Base-by-base conservation (phyloP, 2,329 filamentous ascomycete genomes). In the Zarea fungicola region DNA sequence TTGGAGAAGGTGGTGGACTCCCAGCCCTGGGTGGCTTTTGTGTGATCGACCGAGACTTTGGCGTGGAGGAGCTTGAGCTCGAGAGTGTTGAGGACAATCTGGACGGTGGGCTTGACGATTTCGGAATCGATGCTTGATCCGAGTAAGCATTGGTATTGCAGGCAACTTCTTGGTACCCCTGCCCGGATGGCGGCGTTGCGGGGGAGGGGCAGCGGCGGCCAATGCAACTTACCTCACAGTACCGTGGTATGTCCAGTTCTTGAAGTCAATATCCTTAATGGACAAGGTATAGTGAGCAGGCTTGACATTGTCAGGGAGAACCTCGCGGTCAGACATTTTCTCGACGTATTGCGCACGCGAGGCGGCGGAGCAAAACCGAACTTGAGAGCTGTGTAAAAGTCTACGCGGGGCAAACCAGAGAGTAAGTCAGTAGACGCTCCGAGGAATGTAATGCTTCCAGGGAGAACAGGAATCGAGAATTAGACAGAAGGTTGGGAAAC, bases 251-350 rank as follows among this genome's bases (percentile, higher is more conserved):
- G 79, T 82, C 84, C 81, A 84, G 47, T 70, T 68, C 52, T 71
- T 70, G 57, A 92, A 96, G 52, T 96, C 84, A 55, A 99, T 73
- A 59, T 93, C 85, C 62, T 77, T 82, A 58, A 99, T 79, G 49
- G 85, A 89, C 56, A 99, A 76, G 61, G 81, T 75, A 71, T 99
- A 99, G 72, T 97, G 89, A 54, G 76, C 73, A 3, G 93, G 90
- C 72, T 89, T 92, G 64, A 92, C 82, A 57, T 68, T 69, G 59
- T 74, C 72, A 41, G 81, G 80, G 53, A 85, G 76, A 55, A 81
- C 74, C 52, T 85, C 80, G 63, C 81, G 74, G 65, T 84, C 80
- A 44, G 72, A 66, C 74, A 81, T 81, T 43, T 62, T 63, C 52
- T 53, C 42, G 36, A 34, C 44, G 44, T 48, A 48, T 48, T 36